A percentile compares a stretch with the other conserved stretches of the same genome.
These are phyloP conservation scores for Botrytis medusae DNA, from an alignment of 2,329 filamentous ascomycete genomes.

Conservation along the genomic window DNA sequence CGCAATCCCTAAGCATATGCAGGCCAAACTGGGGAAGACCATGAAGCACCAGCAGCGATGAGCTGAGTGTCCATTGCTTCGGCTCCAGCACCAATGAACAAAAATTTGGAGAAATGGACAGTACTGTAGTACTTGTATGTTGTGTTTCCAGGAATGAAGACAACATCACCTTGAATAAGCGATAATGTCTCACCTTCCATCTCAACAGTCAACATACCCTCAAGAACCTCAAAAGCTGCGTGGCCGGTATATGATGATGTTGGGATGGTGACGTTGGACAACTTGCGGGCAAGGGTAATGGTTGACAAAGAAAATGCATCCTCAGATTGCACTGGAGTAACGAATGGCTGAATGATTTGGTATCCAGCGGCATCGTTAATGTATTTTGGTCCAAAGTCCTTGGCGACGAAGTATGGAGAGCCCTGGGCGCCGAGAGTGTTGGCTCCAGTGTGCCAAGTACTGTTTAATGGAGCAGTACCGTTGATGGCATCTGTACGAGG, in stretches of 20 bases:
- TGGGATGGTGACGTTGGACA: slow-evolving; percentile 27
- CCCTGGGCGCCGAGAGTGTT: slow-evolving; percentile 41
- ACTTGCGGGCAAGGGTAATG: slow-evolving; percentile 42
- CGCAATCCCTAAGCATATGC: slow-evolving; percentile 12
- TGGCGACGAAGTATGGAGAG: slow-evolving; percentile 47
- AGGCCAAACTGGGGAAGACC: slow-evolving; percentile 30
- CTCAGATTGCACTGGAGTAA: slow-evolving; percentile 44
- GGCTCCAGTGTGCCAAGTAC: slow-evolving; percentile 43
- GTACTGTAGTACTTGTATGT: slow-evolving; percentile 41
- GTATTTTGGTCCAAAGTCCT: slow-evolving; percentile 48
- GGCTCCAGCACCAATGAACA: slow-evolving; percentile 27
- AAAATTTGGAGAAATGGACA: slow-evolving; percentile 31
- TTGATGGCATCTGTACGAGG: slow-evolving; percentile 46
- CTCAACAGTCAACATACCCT: slow-evolving; percentile 42
- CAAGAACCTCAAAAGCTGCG: slow-evolving; percentile 43
- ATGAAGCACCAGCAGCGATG: slow-evolving; percentile 25
- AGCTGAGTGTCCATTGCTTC: slow-evolving; percentile 27
- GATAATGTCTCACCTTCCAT: slow-evolving; percentile 40
- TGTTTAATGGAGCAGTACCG: slow-evolving; percentile 42
- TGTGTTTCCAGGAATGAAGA: slow-evolving; percentile 42
- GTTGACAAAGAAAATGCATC: slow-evolving; percentile 47
- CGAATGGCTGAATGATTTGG: slow-evolving; percentile 47
- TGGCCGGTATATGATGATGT: slow-evolving; percentile 38
- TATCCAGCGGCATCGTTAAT: slow-evolving; percentile 43
- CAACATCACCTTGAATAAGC: slow-evolving; percentile 41